Base-by-base conservation (phyloP, 1,139 yeast genomes). In the Lodderomyces theae region DNA sequence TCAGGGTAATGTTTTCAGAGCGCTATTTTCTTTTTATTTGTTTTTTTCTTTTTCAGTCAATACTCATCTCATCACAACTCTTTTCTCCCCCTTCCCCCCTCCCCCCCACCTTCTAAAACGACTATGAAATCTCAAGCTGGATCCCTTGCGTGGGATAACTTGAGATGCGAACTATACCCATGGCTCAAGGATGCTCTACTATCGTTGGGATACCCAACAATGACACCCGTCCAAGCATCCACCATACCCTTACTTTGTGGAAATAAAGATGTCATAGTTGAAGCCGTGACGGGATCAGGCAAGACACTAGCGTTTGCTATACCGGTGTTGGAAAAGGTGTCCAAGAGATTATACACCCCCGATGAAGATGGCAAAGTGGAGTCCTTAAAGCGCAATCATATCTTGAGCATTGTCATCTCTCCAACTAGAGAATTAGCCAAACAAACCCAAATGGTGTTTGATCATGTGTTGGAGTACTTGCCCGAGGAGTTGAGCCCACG, bases 181-280 rank as follows among this genome's bases (percentile, higher is more conserved):
- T 72, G 77, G 77, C 51, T 72, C 23, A 51, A 53, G 53, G 85
- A 82, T 3, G 95, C 96, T 2, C 72, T 90, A 22, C 64, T 66
- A 15, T 78, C 90, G 1, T 63, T 85, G 50, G 97, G 96, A 1
- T 90, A 78, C 57, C 76, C 79, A 2, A 65, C 78, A 12, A 89
- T 92, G 97, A 92, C 99, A 0, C 97, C 99, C 0, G 98, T 92
- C 0, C 99, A 92, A 58, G 98, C 98, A 0, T 80, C 97, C 0
- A 85, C 95, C 0, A 86, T 92, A 38, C 98, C 99, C 0, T 67
- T 90, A 41, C 79, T 94, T 51, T 64, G 85, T 35, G 83, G 83
- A n/a, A 86, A 90, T 54, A 92, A 92, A 57, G 98, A 92, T 63
- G 97, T 92, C 8, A 95, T 94, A 8, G 97, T 89, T 2, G 96